Percentiles rank a stretch among this genome's conserved stretches.
phyloP scores from a whole-genome alignment of 2,329 filamentous ascomycete genomes.

The Colletotrichum eleusines region DNA sequence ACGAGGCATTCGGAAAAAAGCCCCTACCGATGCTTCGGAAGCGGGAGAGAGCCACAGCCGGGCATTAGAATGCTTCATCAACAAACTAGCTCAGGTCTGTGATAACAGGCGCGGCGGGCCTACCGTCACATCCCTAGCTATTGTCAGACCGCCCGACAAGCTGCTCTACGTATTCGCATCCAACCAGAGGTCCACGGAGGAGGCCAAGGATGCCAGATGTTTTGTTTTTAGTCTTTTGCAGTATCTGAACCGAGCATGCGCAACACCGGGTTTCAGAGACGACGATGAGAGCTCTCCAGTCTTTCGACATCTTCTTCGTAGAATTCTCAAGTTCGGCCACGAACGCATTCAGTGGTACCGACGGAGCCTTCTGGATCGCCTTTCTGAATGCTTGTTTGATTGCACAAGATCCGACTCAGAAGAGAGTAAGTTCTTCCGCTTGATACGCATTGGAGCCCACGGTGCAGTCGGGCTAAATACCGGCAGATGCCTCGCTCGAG shows the following conservation, averaged over 20 bases:
- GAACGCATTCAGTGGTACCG: neutral
- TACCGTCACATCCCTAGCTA: slow-evolving; percentile 49
- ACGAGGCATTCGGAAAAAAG: neutral
- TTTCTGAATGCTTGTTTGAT: neutral
- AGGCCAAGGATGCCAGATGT: neutral
- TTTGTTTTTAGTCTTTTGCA: neutral
- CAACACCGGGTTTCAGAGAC: neutral
- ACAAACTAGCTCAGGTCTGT: slow-evolving; percentile 50
- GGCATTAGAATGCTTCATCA: slow-evolving; percentile 47
- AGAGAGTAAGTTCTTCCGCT: neutral
- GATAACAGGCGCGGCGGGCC: slow-evolving; percentile 47
- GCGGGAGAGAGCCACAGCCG: slow-evolving; percentile 41
- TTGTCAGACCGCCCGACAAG: slow-evolving; percentile 46
- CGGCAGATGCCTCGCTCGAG: neutral
- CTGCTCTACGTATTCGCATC: slow-evolving; percentile 50
- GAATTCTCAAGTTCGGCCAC: slow-evolving; percentile 12
- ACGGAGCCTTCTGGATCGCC: neutral
- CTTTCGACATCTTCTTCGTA: neutral
- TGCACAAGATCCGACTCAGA: neutral
- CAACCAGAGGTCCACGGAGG: slow-evolving; percentile 43
- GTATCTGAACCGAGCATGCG: neutral
- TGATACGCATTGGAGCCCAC: too few species aligned
- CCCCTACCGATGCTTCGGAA: slow-evolving; percentile 16
- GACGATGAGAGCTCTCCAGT: neutral
- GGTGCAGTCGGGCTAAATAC: neutral